phyloP scores from a whole-genome alignment of 202 grass and related monocot species.

The Brachypodium distachyon region DNA sequence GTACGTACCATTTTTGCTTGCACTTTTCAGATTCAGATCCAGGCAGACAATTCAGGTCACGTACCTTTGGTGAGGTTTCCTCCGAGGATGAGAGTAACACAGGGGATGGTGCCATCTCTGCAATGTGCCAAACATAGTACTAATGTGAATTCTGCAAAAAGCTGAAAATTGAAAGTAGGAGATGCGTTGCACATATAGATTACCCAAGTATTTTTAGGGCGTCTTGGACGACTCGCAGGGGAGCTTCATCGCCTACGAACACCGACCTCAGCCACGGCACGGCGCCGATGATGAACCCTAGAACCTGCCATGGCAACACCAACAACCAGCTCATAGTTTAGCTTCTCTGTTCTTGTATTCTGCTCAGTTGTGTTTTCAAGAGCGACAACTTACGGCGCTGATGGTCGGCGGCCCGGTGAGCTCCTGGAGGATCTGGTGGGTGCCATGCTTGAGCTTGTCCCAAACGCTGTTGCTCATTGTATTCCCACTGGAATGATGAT shows the following conservation, averaged over 20 bases:
- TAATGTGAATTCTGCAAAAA: too few relatives aligned
- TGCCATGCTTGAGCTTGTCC: conserved; percentile 29
- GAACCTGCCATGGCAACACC: conserved; percentile 15
- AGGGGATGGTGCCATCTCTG: conserved; percentile 66
- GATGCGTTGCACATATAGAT: neutral
- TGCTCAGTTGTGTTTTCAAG: too few relatives aligned
- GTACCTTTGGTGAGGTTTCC: conserved; percentile 58
- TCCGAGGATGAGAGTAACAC: conserved; percentile 61
- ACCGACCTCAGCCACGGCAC: conserved; percentile 49
- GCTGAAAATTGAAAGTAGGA: neutral
- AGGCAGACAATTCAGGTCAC: neutral
- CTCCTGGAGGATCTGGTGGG: conserved; percentile 42
- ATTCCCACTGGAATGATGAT: neutral
- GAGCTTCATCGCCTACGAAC: conserved; percentile 37
- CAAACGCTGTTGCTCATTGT: conserved; percentile 8
- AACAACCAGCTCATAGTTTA: neutral
- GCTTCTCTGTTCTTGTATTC: neutral
- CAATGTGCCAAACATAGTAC: too few relatives aligned
- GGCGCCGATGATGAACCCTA: conserved; percentile 49
- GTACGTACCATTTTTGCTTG: neutral
- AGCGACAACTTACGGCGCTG: conserved; percentile 36
- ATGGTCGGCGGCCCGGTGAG: conserved; percentile 56
- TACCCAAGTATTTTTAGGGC: conserved; percentile 54
- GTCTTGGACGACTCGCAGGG: conserved; percentile 46
- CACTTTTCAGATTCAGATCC: neutral